Base-by-base conservation (phyloP, 345 rosid species). In the Populus tremula region DNA sequence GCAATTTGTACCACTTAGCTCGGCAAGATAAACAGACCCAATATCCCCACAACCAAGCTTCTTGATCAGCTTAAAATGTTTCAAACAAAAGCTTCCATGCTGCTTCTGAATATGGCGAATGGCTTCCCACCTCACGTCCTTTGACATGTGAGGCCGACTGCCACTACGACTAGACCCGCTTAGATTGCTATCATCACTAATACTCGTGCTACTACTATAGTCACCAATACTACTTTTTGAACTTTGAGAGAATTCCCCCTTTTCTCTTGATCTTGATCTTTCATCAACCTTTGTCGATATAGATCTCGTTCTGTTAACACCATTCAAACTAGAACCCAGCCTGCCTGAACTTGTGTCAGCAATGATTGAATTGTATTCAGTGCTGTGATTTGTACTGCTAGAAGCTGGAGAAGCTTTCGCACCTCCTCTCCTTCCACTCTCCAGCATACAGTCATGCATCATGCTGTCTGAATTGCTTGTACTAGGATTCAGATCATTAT, bases 151-250 rank as follows among this genome's bases (percentile, higher is more conserved):
- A 72, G 93, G 97, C 83, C 97, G 85, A 72, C 78, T 85, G 71
- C 89, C 87, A 78, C 84, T 80, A 53, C 86, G 84, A 84, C 86
- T 84, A 69, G 89, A 87, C 71, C 86, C 83, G 41, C 90, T 89
- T 61, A 88, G 84, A 77, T 78, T 83, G 84, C 93, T 87, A 49
- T 86, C 88, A 66, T 86, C 91, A 69, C 94, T 90, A 23, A 83
- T 84, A 79, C 87, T 88, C 33, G 90, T 85, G 81, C 91, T 87
- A 69, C 90, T 87, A 67, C 94, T 92, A 74, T 86, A 89, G 17
- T 90, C 93, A 73, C 91, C 94, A 5, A 90, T 88, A 85, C 97
- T 92, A 82, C 97, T 90, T 85, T 92, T 92, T 18, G 94, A 92
- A 87, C 91, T 91, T 73, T 88, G 96, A 62, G 96, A 91, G 82